phyloP scores from a whole-genome alignment of 1,284 basidiomycete genomes.

The Irpex sp. region DNA sequence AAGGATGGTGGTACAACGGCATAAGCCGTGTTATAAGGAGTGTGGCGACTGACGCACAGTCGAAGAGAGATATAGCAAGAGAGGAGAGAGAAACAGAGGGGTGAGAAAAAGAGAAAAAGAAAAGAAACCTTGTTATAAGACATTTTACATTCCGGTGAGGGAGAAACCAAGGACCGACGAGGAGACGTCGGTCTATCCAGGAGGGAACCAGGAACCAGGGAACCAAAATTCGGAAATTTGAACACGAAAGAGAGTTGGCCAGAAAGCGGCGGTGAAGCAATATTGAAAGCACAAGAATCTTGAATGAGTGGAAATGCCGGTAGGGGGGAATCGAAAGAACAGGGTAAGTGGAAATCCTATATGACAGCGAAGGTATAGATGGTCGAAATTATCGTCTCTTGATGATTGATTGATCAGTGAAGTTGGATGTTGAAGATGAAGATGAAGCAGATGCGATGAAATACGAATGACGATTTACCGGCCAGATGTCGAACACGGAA shows the following conservation, averaged over 20 bases:
- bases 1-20: constrained; percentile 7
- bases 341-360: constrained; percentile 3
- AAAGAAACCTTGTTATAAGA: constrained; percentile 7
- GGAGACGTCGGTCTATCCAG: constrained; percentile 12
- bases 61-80: background rate
- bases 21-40: background rate
- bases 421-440: constrained; percentile 2
- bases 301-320: no score
- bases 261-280: no score
- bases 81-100: background rate
- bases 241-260: no score
- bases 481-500: background rate
- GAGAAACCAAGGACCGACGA: constrained; percentile 1
- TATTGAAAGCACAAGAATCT: no score
- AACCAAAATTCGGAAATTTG: constrained; percentile 4
- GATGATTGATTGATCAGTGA: background rate
- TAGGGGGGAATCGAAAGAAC: no score
- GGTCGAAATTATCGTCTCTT: background rate
- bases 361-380: constrained; percentile 14
- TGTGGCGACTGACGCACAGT: constrained; percentile 1
- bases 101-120: background rate
- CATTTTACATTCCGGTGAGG: constrained; percentile 9
- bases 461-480: constrained; percentile 4
- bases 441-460: constrained; percentile 19
- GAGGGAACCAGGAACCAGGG: background rate